Evolutionary conservation across 441 rosid genomes (phyloP).

Genomic region (Aquilaria agallochum): DNA sequence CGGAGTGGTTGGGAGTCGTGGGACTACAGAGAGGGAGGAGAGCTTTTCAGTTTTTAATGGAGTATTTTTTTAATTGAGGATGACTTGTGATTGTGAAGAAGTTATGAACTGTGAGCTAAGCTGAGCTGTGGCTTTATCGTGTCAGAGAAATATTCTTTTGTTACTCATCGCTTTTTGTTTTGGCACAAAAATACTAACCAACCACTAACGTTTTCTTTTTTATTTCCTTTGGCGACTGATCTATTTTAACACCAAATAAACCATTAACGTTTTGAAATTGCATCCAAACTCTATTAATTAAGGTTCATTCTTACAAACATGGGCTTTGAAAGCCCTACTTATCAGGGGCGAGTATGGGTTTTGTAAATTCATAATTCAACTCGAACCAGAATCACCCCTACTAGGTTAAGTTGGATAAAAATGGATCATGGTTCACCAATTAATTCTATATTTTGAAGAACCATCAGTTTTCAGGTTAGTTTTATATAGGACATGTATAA

Average conservation of each 20-base stretch:
- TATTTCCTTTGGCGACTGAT: not conserved
- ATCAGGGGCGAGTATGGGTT: too few species aligned
- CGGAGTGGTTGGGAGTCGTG: slow-evolving; percentile 18
- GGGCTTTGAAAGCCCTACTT: too few species aligned
- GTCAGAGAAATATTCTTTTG: slow-evolving; percentile 17
- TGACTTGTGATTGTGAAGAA: slow-evolving; percentile 8
- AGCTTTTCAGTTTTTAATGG: slow-evolving; percentile 22
- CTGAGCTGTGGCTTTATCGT: slow-evolving; percentile 22
- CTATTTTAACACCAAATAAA: not conserved
- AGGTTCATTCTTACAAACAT: too few species aligned
- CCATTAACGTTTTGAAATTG: not conserved
- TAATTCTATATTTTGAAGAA: too few species aligned
- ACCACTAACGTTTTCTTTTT: not conserved
- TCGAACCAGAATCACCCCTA: too few species aligned
- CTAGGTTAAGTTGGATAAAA: too few species aligned
- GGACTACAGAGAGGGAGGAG: not conserved
- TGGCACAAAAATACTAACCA: not conserved
- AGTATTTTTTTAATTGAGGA: slow-evolving; percentile 11
- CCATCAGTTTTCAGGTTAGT: too few species aligned
- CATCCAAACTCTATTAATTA: not conserved
- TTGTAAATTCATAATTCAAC: too few species aligned
- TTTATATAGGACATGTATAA: too few species aligned
- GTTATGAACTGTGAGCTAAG: slow-evolving; percentile 2
- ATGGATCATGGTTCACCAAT: too few species aligned
- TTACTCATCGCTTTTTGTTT: not conserved